Evolutionary conservation across 73 alveolate species (phyloP).

Genomic region (Paramecium biaurelia): DNA sequence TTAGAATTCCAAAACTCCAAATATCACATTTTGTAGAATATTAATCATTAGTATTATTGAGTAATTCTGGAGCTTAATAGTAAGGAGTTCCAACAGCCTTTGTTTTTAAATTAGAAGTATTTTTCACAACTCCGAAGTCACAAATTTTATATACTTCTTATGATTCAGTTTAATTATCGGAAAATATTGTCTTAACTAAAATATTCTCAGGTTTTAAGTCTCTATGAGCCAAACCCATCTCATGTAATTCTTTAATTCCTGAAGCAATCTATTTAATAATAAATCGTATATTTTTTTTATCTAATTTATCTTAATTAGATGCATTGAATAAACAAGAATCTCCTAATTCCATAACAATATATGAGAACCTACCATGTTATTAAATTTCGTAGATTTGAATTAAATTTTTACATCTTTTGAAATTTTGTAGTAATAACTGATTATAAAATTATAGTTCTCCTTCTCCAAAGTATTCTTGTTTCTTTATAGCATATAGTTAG

Average conservation of each 20-base stretch:
- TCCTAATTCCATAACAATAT: not conserved
- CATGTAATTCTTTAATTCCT: not conserved
- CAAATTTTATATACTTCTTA: not conserved
- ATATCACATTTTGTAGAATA: not conserved
- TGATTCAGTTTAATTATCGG: not conserved
- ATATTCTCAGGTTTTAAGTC: conserved; percentile 44
- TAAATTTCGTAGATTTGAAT: not conserved
- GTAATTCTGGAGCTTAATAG: not conserved
- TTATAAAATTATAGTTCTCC: not conserved
- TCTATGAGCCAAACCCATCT: not conserved
- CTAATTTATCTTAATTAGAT: not conserved
- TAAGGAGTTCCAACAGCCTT: not conserved
- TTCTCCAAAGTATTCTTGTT: not conserved
- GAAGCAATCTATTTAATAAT: not conserved
- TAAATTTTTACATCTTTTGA: not conserved
- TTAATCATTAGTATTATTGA: not conserved
- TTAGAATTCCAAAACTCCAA: not conserved
- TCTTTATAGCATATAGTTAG: not conserved
- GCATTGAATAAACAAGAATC: not conserved
- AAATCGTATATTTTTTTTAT: not conserved
- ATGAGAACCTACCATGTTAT: not conserved
- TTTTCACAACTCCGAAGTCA: not conserved
- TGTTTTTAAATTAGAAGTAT: not conserved
- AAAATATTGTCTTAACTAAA: not conserved
- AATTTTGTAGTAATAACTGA: not conserved